phyloP scores from a whole-genome alignment of 345 rosid genomes.

The Syzygium grande region DNA sequence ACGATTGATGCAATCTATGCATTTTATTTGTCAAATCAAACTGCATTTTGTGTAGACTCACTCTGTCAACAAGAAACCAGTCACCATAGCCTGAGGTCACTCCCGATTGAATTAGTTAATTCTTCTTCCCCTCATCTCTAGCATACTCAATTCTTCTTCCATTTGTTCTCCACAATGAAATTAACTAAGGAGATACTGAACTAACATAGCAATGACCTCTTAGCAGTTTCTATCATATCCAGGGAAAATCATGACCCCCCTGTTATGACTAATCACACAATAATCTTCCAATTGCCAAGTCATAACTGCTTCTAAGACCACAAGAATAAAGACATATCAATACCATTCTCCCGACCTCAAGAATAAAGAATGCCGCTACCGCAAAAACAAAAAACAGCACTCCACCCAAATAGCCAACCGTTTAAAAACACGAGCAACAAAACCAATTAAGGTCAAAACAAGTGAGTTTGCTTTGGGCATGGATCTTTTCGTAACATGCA shows the following conservation, averaged over 20 bases:
- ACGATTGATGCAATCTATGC: neutral
- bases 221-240: neutral
- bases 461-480: neutral
- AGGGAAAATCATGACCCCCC: neutral
- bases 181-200: neutral
- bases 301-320: neutral
- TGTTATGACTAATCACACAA: neutral
- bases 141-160: neutral
- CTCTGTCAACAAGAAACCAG: neutral
- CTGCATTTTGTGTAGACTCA: neutral
- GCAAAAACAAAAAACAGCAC: slow-evolving; percentile 72
- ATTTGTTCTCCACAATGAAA: neutral
- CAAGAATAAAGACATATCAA: too few species aligned
- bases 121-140: neutral
- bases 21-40: neutral
- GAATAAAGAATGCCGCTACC: slow-evolving; percentile 44
- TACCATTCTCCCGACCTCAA: neutral
- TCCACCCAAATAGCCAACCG: slow-evolving; percentile 89
- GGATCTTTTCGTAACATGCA: neutral
- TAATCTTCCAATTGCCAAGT: neutral
- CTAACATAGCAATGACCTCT: neutral
- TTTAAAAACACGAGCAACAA: neutral
- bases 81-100: fast-evolving
- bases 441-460: neutral
- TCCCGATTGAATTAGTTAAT: neutral